phyloP scores from a whole-genome alignment of 2,329 filamentous ascomycete genomes.

The Penicillium nordicum region DNA sequence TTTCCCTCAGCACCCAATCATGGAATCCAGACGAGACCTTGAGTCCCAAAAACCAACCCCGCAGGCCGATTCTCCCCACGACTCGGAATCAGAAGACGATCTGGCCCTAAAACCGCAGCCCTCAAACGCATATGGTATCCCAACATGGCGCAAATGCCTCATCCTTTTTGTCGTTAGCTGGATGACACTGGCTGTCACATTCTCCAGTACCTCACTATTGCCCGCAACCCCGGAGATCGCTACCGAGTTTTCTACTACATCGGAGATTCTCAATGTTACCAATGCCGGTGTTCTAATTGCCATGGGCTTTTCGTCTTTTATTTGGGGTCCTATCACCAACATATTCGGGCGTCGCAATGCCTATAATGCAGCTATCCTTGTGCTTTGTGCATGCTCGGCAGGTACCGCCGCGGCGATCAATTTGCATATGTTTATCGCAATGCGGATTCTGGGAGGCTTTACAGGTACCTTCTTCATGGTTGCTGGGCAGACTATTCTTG shows the following conservation, averaged over 20 bases:
- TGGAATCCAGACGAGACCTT: slow-evolving; percentile 13
- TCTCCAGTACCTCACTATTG: slow-evolving; percentile 43
- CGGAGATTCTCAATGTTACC: slow-evolving; percentile 35
- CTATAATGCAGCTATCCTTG: slow-evolving; percentile 35
- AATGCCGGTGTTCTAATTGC: slow-evolving; percentile 39
- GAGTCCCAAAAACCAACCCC: slow-evolving; percentile 16
- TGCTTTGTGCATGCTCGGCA: slow-evolving; percentile 32
- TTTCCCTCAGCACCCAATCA: slow-evolving; percentile 2
- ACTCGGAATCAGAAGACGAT: slow-evolving; percentile 15
- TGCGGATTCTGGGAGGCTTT: slow-evolving; percentile 36
- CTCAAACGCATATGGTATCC: slow-evolving; percentile 24
- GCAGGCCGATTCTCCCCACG: slow-evolving; percentile 13
- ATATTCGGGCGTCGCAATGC: slow-evolving; percentile 31
- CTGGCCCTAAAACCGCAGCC: slow-evolving; percentile 11
- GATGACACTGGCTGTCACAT: slow-evolving; percentile 42
- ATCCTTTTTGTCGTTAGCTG: slow-evolving; percentile 44
- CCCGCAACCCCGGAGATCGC: slow-evolving; percentile 42
- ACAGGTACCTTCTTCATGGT: slow-evolving; percentile 42
- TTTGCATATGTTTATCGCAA: slow-evolving; percentile 36
- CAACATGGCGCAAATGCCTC: slow-evolving; percentile 40
- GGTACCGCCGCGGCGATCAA: slow-evolving; percentile 33
- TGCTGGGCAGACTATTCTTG: slow-evolving; percentile 38
- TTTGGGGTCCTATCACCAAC: slow-evolving; percentile 35
- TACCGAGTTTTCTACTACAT: slow-evolving; percentile 35
- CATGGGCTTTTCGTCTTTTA: slow-evolving; percentile 39